Percentiles rank a stretch among this genome's conserved stretches.
Evolutionary conservation across 495 filamentous ascomycete species (phyloP).

Genomic region (Thermochaetoides thermophila): DNA sequence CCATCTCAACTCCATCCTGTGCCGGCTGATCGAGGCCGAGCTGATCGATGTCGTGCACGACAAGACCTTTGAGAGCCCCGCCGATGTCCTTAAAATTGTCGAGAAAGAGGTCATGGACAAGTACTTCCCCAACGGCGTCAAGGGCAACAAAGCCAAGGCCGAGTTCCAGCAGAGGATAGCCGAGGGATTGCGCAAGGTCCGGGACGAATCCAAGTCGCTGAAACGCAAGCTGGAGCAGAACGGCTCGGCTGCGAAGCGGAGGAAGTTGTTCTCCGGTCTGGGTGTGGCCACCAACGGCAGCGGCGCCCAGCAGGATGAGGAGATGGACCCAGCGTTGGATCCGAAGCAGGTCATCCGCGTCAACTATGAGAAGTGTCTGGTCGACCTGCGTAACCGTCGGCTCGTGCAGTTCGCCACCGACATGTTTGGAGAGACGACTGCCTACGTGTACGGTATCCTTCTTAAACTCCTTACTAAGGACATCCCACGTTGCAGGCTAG

Average conservation of each 20-base stretch:
- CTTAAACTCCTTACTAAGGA: constrained; percentile 54
- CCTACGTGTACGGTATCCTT: constrained; percentile 58
- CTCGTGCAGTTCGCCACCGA: constrained; percentile 48
- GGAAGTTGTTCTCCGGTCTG: constrained; percentile 30
- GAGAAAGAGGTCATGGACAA: constrained; percentile 29
- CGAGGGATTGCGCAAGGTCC: constrained; percentile 35
- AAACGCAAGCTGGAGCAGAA: constrained; percentile 35
- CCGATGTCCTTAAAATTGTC: constrained; percentile 22
- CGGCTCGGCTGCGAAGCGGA: constrained; percentile 28
- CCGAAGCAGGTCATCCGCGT: constrained; percentile 54
- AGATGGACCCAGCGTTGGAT: constrained; percentile 23
- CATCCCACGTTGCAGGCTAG: constrained; percentile 46
- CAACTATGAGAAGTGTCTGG: constrained; percentile 72
- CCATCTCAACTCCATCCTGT: constrained; percentile 25
- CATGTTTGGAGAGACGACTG: constrained; percentile 47
- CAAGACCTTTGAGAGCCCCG: constrained; percentile 24
- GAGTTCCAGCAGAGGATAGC: constrained; percentile 40
- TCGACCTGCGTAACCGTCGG: constrained; percentile 63
- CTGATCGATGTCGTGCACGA: constrained; percentile 27
- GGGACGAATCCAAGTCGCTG: constrained; percentile 27
- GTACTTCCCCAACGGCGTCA: constrained; percentile 23
- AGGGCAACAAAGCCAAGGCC: constrained; percentile 40
- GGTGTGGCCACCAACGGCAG: constrained; percentile 13
- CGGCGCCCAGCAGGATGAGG: constrained; percentile 27
- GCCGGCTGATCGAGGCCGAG: constrained; percentile 29